Percentiles rank a stretch among this genome's conserved stretches.
These are phyloP conservation scores for Corynascus novoguineensis DNA, from an alignment of 495 filamentous ascomycete species.

Conservation along the genomic window DNA sequence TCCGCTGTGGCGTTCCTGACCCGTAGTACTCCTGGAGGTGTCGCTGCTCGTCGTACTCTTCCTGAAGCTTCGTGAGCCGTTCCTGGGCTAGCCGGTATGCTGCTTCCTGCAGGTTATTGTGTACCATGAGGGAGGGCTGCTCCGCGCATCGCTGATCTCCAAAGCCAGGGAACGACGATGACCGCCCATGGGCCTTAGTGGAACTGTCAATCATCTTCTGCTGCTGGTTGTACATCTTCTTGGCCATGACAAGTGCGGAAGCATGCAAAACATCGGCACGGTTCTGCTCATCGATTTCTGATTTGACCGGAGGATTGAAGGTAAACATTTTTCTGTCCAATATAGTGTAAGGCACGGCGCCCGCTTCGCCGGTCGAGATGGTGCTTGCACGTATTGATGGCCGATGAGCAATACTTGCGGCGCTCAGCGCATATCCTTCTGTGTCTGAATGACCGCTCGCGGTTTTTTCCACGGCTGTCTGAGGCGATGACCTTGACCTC, in stretches of 20 bases:
- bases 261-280: constrained; percentile 66
- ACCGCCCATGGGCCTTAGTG: constrained; percentile 31
- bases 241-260: constrained; percentile 82
- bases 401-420: constrained; percentile 56
- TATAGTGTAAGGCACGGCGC: constrained; percentile 42
- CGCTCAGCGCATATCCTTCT: constrained; percentile 58
- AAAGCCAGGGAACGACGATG: constrained; percentile 22
- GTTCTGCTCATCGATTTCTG: constrained; percentile 68
- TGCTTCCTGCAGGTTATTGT: constrained; percentile 63
- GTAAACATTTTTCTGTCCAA: constrained; percentile 66
- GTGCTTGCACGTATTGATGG: constrained; percentile 30
- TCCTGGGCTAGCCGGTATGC: constrained; percentile 80
- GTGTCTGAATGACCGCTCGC: constrained; percentile 58
- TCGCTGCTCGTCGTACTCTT: constrained; percentile 54
- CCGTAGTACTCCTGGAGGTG: constrained; percentile 70
- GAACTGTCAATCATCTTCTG: constrained; percentile 53
- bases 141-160: neutral
- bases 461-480: constrained; percentile 38
- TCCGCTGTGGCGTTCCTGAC: constrained; percentile 34
- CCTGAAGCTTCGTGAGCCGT: constrained; percentile 70
- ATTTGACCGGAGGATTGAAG: constrained; percentile 63
- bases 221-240: constrained; percentile 69
- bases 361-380: constrained; percentile 27
- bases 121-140: constrained; percentile 38
- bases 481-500: constrained; percentile 62